phyloP scores from a whole-genome alignment of 2,329 filamentous ascomycete genomes.

The Colletotrichum sp. region DNA sequence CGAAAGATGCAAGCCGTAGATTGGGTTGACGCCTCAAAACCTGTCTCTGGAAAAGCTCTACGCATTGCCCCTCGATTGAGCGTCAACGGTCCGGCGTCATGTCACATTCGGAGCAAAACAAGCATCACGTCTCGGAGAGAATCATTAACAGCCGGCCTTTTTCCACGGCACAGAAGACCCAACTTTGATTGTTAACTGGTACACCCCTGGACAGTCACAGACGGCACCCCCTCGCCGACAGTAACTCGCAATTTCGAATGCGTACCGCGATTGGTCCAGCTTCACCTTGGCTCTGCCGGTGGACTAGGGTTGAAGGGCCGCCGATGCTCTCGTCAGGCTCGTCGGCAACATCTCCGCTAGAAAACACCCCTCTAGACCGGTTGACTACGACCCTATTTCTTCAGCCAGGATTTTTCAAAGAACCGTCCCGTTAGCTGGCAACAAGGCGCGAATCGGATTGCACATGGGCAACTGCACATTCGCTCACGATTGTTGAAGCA shows the following conservation, averaged over 20 bases:
- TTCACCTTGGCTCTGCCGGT: neutral
- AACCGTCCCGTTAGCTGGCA: neutral
- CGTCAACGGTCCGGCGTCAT: neutral
- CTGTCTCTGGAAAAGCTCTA: neutral
- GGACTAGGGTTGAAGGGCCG: neutral
- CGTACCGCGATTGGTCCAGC: neutral
- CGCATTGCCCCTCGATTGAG: neutral
- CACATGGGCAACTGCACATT: neutral
- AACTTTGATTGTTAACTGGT: neutral
- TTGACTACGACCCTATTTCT: neutral
- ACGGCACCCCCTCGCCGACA: neutral
- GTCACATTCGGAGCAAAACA: conserved; percentile 1
- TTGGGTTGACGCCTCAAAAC: neutral
- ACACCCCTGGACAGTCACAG: neutral
- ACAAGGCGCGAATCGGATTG: neutral
- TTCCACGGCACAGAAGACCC: neutral
- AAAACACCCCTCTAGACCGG: neutral
- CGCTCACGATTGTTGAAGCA: neutral
- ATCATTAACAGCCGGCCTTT: neutral
- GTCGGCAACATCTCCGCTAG: conserved; percentile 12
- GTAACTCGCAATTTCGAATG: neutral
- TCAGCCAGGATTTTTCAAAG: neutral
- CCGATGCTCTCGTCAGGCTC: neutral
- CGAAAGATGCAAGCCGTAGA: neutral
- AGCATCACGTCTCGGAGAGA: conserved; percentile 9